Conservation (phyloP, 306 rosid genomes). For the Cucurbita argyrosperma region DNA sequence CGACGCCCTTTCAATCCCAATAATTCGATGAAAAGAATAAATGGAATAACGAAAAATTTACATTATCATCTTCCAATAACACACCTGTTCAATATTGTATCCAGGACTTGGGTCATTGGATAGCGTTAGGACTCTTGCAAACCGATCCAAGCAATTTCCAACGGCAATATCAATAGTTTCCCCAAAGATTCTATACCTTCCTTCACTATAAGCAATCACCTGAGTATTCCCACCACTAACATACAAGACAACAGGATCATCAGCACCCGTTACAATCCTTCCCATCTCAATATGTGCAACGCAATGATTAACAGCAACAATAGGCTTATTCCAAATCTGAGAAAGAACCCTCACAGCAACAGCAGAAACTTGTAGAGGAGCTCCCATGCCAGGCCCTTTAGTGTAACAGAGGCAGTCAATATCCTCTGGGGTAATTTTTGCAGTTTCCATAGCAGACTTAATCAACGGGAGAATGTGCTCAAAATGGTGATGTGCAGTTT, state of each 20-base stretch:
- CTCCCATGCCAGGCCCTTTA: slow-evolving; percentile 96
- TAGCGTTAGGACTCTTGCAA: slow-evolving; percentile 65
- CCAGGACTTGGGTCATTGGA: slow-evolving; percentile 90
- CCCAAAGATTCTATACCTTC: slow-evolving; percentile 74
- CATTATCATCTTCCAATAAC: neutral
- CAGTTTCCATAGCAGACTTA: slow-evolving; percentile 55
- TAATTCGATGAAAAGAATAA: neutral
- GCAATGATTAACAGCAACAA: slow-evolving; percentile 77
- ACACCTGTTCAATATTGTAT: slow-evolving; percentile 86
- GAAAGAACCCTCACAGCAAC: slow-evolving; percentile 76
- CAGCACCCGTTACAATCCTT: slow-evolving; percentile 79
- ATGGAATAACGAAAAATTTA: neutral
- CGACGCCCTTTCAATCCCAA: neutral
- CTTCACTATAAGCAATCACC: slow-evolving; percentile 90
- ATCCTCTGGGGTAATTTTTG: slow-evolving; percentile 41
- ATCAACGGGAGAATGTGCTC: slow-evolving; percentile 62
- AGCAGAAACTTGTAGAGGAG: slow-evolving; percentile 76
- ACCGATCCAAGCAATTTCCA: slow-evolving; percentile 92
- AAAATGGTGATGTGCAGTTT: slow-evolving; percentile 87
- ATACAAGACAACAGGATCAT: slow-evolving; percentile 82
- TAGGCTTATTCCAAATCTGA: slow-evolving; percentile 78
- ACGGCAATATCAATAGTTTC: slow-evolving; percentile 93
- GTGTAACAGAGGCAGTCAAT: slow-evolving; percentile 87
- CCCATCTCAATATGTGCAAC: slow-evolving; percentile 98
- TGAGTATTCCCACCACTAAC: slow-evolving; percentile 96